These are phyloP conservation scores for Artemisia annua DNA, from an alignment of 129 eudicot species.

Conservation along the genomic window DNA sequence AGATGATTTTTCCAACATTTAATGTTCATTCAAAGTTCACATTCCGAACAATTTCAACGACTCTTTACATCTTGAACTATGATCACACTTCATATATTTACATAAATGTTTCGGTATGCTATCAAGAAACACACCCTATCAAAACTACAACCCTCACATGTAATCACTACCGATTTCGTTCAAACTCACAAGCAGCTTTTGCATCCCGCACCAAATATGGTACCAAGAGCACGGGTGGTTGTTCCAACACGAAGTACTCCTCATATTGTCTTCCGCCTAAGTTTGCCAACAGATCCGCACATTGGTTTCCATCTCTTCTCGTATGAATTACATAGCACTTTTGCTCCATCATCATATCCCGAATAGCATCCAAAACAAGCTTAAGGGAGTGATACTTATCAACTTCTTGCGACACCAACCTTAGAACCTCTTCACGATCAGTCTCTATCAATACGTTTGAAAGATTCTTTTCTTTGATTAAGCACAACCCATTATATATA, in stretches of 20 bases:
- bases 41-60: too few relatives aligned
- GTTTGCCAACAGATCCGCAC: slow-evolving; percentile 19
- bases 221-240: slow-evolving; percentile 1
- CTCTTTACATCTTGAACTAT: too few relatives aligned
- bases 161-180: neutral
- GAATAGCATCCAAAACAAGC: neutral
- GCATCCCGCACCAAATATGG: neutral
- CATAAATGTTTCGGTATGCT: too few relatives aligned
- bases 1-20: too few relatives aligned
- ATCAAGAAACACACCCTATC: too few relatives aligned
- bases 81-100: too few relatives aligned
- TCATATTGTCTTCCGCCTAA: slow-evolving; percentile 3
- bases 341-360: neutral
- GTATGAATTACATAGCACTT: slow-evolving; percentile 11
- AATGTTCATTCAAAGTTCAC: too few relatives aligned
- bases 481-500: slow-evolving; percentile 8
- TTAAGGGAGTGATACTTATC: slow-evolving; percentile 3
- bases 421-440: neutral
- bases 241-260: neutral
- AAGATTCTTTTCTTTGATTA: neutral
- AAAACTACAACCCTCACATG: too few relatives aligned
- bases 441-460: slow-evolving; percentile 10
- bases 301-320: slow-evolving; percentile 5
- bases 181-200: neutral
- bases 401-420: neutral